Conservation (phyloP, 306 rosid genomes). For the Medicago arabica region DNA sequence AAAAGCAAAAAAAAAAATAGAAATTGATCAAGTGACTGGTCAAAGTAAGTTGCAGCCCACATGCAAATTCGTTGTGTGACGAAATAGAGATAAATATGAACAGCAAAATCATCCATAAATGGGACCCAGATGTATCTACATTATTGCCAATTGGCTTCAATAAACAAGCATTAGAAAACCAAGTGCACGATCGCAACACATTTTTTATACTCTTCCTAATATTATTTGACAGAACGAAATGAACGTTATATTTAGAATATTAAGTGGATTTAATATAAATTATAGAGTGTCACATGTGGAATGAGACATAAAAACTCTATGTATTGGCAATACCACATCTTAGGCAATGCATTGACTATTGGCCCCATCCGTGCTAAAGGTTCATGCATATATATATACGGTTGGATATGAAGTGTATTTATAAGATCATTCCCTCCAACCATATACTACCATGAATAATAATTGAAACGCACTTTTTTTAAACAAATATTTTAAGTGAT, state of each 20-base stretch:
- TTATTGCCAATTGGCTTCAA: slow-evolving; percentile 43
- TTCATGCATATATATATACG: slow-evolving; percentile 20
- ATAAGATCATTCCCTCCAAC: slow-evolving; percentile 16
- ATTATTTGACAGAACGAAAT: slow-evolving; percentile 1
- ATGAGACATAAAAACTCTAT: slow-evolving; percentile 15
- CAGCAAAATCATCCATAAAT: slow-evolving; percentile 14
- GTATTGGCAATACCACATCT: slow-evolving; percentile 1
- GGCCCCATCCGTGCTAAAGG: slow-evolving; percentile 38
- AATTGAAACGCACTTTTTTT: background rate
- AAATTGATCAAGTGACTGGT: slow-evolving; percentile 45
- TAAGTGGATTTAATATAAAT: background rate
- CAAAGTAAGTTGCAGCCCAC: slow-evolving; percentile 52
- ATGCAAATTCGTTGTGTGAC: slow-evolving; percentile 41
- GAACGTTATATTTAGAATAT: background rate
- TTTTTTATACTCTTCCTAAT: slow-evolving; percentile 11
- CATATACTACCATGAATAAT: background rate
- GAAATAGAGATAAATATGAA: slow-evolving; percentile 32
- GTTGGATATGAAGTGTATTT: background rate
- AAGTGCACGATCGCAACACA: slow-evolving; percentile 29
- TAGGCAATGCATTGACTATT: slow-evolving; percentile 16
- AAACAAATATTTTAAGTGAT: background rate
- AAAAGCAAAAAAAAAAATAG: background rate
- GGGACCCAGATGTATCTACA: slow-evolving; percentile 48
- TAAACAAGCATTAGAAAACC: slow-evolving; percentile 5
- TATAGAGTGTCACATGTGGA: slow-evolving; percentile 32